Conservation (phyloP, 2,329 filamentous ascomycete species). For the Xylariaceae sp. region DNA sequence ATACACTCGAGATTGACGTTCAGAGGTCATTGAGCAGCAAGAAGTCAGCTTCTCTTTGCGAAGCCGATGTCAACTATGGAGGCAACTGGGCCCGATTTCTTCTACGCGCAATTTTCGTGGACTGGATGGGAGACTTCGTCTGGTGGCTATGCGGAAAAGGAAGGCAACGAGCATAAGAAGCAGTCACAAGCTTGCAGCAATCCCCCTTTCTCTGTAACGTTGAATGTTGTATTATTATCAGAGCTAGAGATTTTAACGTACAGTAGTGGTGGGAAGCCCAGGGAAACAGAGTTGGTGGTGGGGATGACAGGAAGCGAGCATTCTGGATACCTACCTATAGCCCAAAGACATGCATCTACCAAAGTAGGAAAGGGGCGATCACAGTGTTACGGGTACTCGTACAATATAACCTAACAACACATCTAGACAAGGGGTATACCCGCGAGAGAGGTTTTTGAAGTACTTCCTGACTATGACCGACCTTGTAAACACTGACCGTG, state of each 20-base stretch:
- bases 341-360: too few relatives aligned
- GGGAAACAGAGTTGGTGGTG: too few relatives aligned
- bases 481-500: too few relatives aligned
- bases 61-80: constrained; percentile 4
- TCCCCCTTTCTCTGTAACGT: not conserved
- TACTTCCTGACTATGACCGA: too few relatives aligned
- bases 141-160: constrained; percentile 27
- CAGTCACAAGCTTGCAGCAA: not conserved
- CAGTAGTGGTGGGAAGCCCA: not conserved
- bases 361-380: too few relatives aligned
- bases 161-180: constrained; percentile 30
- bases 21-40: not conserved
- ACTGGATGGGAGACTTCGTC: constrained; percentile 37
- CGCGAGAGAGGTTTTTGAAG: too few relatives aligned
- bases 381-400: too few relatives aligned
- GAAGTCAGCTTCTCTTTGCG: constrained; percentile 7
- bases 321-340: too few relatives aligned
- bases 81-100: constrained; percentile 32
- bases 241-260: constrained; percentile 2
- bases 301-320: too few relatives aligned
- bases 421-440: too few relatives aligned
- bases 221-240: not conserved
- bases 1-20: not conserved
- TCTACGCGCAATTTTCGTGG: constrained; percentile 35
- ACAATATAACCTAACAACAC: too few relatives aligned